Evolutionary conservation across 768 basidiomycete genomes (phyloP).

Genomic region (Boletus bicolor): DNA sequence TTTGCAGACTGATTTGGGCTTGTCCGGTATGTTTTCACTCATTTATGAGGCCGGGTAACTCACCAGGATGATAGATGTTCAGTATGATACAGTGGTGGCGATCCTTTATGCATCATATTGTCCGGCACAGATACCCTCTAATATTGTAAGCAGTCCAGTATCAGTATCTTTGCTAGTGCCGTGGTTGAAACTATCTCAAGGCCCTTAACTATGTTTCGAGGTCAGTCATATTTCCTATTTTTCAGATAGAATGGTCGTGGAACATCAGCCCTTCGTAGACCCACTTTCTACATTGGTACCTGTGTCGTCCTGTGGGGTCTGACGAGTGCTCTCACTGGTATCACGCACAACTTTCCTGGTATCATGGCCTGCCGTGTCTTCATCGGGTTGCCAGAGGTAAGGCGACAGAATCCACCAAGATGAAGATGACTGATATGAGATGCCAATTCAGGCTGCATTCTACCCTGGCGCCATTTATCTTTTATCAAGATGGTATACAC

Average conservation of each 20-base stretch:
- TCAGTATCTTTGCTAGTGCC: neutral
- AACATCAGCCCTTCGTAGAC: conserved; percentile 34
- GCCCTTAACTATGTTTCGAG: conserved; percentile 52
- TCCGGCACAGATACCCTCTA: conserved; percentile 48
- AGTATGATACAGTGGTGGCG: conserved; percentile 55
- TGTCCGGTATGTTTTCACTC: conserved; percentile 35
- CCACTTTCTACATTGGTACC: conserved; percentile 57
- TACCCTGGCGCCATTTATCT: conserved; percentile 53
- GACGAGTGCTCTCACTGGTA: conserved; percentile 60
- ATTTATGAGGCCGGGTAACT: neutral
- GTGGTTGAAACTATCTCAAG: conserved; percentile 27
- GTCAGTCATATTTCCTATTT: conserved; percentile 25
- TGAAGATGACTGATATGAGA: neutral
- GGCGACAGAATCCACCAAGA: neutral
- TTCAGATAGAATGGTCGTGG: neutral
- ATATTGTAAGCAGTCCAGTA: conserved; percentile 1
- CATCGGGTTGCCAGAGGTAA: conserved; percentile 59
- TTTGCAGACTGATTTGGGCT: conserved; percentile 45
- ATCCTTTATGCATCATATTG: conserved; percentile 59
- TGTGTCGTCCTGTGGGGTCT: conserved; percentile 65
- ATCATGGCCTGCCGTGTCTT: conserved; percentile 59
- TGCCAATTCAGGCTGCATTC: conserved; percentile 46
- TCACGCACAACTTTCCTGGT: conserved; percentile 52
- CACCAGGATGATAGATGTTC: conserved; percentile 38
- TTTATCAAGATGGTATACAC: conserved; percentile 27